phyloP scores from a whole-genome alignment of 305 asterid species.

The Fraxinus sp. region DNA sequence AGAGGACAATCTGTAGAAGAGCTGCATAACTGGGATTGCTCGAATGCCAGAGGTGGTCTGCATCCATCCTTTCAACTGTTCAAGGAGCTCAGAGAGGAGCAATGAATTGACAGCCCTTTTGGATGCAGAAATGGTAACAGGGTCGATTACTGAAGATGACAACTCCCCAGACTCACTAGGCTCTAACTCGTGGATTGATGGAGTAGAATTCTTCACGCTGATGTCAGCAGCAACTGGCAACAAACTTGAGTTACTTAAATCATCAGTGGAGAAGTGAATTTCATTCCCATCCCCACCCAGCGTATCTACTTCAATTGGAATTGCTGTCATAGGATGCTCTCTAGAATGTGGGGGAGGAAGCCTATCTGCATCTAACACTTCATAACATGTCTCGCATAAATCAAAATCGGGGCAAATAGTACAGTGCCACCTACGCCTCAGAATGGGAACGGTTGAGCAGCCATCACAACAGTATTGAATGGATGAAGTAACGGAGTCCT shows the following conservation, averaged over 20 bases:
- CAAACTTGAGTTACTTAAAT: slow-evolving; percentile 61
- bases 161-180: slow-evolving; percentile 75
- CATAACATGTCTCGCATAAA: slow-evolving; percentile 96
- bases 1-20: slow-evolving; percentile 87
- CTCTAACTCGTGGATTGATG: slow-evolving; percentile 81
- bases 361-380: slow-evolving; percentile 85
- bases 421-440: slow-evolving; percentile 97
- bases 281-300: slow-evolving; percentile 81
- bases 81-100: slow-evolving; percentile 93
- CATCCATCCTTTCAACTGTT: slow-evolving; percentile 96
- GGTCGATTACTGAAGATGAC: slow-evolving; percentile 69
- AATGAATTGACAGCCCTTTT: slow-evolving; percentile 93
- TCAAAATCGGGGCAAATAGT: slow-evolving; percentile 98
- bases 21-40: slow-evolving; percentile 97
- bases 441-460: slow-evolving; percentile 97
- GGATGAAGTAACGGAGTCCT: slow-evolving; percentile 89
- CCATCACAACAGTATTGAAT: slow-evolving; percentile 99
- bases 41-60: slow-evolving; percentile 78
- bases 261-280: slow-evolving; percentile 79
- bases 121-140: slow-evolving; percentile 95
- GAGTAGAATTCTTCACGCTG: slow-evolving; percentile 53
- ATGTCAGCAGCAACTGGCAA: slow-evolving; percentile 65
- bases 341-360: slow-evolving; percentile 97
- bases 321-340: slow-evolving; percentile 95
- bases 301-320: slow-evolving; percentile 93